A percentile compares a stretch with the other conserved stretches of the same genome.
These are phyloP conservation scores for Trichoderma parareesei DNA, from an alignment of 495 filamentous ascomycete species.

Conservation along the genomic window DNA sequence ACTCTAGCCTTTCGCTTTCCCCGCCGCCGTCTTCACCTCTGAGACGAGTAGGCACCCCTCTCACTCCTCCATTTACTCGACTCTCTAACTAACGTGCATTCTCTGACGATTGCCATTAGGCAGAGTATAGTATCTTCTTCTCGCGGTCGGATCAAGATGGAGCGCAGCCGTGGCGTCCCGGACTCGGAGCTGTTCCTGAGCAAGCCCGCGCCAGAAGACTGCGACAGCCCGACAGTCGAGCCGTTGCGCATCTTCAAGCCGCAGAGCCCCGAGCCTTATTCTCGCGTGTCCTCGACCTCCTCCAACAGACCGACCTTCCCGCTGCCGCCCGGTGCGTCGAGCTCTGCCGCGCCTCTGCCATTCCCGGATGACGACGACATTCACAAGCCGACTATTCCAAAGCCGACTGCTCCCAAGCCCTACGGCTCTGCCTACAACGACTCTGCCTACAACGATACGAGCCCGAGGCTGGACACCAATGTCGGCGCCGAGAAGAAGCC, in stretches of 20 bases:
- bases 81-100: background rate
- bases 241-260: constrained; percentile 81
- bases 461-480: constrained; percentile 35
- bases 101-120: background rate
- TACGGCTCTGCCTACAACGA: background rate
- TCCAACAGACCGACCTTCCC: constrained; percentile 44
- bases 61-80: background rate
- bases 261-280: constrained; percentile 37
- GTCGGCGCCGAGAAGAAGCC: constrained; percentile 42
- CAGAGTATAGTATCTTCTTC: background rate
- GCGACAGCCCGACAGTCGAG: constrained; percentile 65
- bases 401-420: constrained; percentile 13
- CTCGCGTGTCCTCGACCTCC: constrained; percentile 41
- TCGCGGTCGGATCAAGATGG: constrained; percentile 17
- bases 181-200: constrained; percentile 75
- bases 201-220: constrained; percentile 44
- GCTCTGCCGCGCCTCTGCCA: constrained; percentile 56
- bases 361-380: constrained; percentile 68
- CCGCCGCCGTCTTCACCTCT: background rate
- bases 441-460: constrained; percentile 33
- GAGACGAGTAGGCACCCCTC: background rate
- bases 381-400: constrained; percentile 30
- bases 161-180: constrained; percentile 44
- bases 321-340: constrained; percentile 54
- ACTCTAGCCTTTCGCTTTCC: background rate